Conservation (phyloP, 257 asterid genomes). For the Plantago ovata region DNA sequence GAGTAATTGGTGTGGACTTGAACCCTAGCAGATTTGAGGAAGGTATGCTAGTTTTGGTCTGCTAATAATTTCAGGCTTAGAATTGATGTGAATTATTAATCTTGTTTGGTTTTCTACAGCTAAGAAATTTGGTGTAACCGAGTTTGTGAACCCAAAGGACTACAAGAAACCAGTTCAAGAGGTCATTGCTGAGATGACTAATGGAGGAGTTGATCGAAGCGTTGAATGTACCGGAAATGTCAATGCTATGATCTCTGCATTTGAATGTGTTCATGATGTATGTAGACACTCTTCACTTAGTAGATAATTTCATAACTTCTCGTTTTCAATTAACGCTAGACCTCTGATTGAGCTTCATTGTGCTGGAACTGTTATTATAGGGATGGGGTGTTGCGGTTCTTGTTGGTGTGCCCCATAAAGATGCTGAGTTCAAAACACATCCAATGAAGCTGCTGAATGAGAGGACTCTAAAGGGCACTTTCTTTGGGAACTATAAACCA, state of each 20-base stretch:
- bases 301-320: not conserved
- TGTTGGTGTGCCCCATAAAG: slow-evolving; percentile 69
- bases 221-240: slow-evolving; percentile 75
- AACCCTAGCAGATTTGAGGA: slow-evolving; percentile 46
- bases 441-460: slow-evolving; percentile 61
- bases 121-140: slow-evolving; percentile 71
- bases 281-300: not conserved
- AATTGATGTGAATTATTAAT: not conserved
- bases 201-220: slow-evolving; percentile 78
- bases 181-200: slow-evolving; percentile 71
- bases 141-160: slow-evolving; percentile 75
- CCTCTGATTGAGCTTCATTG: not conserved
- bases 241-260: slow-evolving; percentile 77
- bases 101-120: slow-evolving; percentile 35
- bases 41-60: slow-evolving; percentile 28
- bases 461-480: slow-evolving; percentile 72
- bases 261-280: slow-evolving; percentile 83
- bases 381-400: slow-evolving; percentile 91
- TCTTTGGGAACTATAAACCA: slow-evolving; percentile 76
- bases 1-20: slow-evolving; percentile 68
- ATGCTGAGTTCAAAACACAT: slow-evolving; percentile 52
- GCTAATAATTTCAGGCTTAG: not conserved
- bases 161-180: slow-evolving; percentile 62
- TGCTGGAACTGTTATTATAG: slow-evolving; percentile 12
- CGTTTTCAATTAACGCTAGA: not conserved